Base-by-base conservation (phyloP, 805 yeast genomes). In the Myxozyma nipponensis region DNA sequence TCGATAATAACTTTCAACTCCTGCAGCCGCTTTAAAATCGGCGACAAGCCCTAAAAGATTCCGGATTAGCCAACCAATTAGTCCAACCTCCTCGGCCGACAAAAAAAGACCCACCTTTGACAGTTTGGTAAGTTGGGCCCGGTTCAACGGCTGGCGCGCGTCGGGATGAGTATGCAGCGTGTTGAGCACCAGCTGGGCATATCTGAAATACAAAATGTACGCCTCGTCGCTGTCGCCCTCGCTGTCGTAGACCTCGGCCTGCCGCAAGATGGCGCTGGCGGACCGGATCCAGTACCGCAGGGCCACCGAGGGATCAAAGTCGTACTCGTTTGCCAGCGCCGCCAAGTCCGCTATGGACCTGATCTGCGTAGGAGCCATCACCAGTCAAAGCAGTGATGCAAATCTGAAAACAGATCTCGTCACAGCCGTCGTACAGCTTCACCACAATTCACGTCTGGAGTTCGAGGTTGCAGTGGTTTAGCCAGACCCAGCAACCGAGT, bases 261-360 rank as follows among this genome's bases (percentile, higher is more conserved):
- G 82, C 63, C 69, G 72, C 55, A 68, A 67, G 59, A 75, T 68
- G 17, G 73, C 74, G 40, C 66, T 71, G 46, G 76, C 80, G 42
- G 82, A 75, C 49, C 82, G 74, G 26, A 82, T 60, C 75, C 86
- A 82, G 21, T 77, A 65, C 40, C 70, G 70, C 46, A 82, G 62
- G 1, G 84, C 78, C 15, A 80, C 73, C 0, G 63, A 55, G 2
- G 73, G 63, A 35, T 81, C 76, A 65, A 76, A 84, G 48, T 72
- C 77, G 63, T 81, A 83, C 50, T 72, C 69, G 50, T 66, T 67
- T 3, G 84, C 84, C 60, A 43, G 23, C 34, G 24, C 40, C 21
- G 56, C 34, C 15, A 53, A 42, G 38, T 39, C 34, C 23, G 52
- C 50, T 18, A 52, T 42, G 21, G 49, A 35, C 37, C 56, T 49